These are phyloP conservation scores for Dendrocalamus sinicus DNA, from an alignment of 176 grass and related monocot species.

Conservation along the genomic window DNA sequence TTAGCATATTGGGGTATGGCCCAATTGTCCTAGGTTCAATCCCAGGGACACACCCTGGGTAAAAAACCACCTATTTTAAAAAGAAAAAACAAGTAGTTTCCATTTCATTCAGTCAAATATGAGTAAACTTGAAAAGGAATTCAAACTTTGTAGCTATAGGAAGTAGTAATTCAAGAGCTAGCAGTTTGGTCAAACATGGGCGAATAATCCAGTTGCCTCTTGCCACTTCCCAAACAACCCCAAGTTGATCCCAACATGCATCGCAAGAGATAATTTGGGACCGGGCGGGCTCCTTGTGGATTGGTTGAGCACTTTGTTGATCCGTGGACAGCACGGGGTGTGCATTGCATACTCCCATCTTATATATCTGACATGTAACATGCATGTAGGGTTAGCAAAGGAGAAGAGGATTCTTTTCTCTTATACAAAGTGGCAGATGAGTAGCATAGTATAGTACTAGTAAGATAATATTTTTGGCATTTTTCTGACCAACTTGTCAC, in stretches of 20 bases:
- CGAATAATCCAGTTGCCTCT: neutral
- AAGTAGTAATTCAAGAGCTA: neutral
- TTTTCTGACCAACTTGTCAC: neutral
- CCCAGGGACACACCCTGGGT: neutral
- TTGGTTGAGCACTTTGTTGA: constrained; percentile 37
- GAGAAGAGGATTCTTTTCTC: neutral
- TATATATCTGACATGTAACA: neutral
- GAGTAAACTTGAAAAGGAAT: neutral
- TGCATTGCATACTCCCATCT: neutral
- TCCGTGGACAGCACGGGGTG: constrained; percentile 23
- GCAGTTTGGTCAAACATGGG: constrained; percentile 13
- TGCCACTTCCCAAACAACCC: neutral
- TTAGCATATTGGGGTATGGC: neutral
- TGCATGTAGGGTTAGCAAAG: constrained; percentile 1
- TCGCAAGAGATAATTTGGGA: neutral
- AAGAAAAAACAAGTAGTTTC: neutral
- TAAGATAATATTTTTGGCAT: neutral
- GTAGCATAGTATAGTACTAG: neutral
- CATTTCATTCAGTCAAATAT: neutral
- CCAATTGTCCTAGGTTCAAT: neutral
- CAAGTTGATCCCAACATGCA: constrained; percentile 19
- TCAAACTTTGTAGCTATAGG: neutral
- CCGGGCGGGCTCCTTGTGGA: neutral
- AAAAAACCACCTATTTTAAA: neutral
- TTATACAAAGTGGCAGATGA: neutral